A percentile compares a stretch with the other conserved stretches of the same genome.
Evolutionary conservation across 331 rosid genomes (phyloP).

Genomic region (Pyrus hybrid): DNA sequence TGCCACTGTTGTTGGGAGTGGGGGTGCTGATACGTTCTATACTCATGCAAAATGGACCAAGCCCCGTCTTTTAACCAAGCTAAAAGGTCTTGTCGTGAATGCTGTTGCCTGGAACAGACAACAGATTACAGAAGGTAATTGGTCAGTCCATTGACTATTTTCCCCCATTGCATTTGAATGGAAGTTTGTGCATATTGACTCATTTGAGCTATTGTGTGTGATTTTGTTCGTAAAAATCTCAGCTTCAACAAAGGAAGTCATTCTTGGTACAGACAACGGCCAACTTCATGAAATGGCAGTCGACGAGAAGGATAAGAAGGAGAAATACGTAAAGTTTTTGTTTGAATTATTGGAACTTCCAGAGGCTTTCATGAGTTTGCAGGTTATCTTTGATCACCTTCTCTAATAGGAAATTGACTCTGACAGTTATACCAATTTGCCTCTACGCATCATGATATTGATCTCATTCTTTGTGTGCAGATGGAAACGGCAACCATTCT

Average conservation of each 20-base stretch:
- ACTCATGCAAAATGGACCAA: slow-evolving; percentile 90
- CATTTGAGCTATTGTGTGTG: slow-evolving; percentile 9
- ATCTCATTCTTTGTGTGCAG: slow-evolving; percentile 38
- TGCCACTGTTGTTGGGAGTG: slow-evolving; percentile 66
- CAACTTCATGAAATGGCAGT: slow-evolving; percentile 80
- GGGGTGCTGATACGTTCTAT: slow-evolving; percentile 84
- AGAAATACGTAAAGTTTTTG: slow-evolving; percentile 72
- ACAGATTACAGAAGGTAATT: slow-evolving; percentile 81
- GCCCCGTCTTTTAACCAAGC: slow-evolving; percentile 73
- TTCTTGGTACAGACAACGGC: slow-evolving; percentile 80
- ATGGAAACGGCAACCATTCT: slow-evolving; percentile 77
- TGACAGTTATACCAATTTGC: not conserved
- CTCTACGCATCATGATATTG: slow-evolving; percentile 11
- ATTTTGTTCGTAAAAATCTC: slow-evolving; percentile 7
- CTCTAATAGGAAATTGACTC: slow-evolving; percentile 4
- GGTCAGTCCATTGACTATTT: slow-evolving; percentile 1
- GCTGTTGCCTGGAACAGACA: slow-evolving; percentile 92
- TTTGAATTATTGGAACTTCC: slow-evolving; percentile 67
- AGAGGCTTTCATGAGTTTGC: slow-evolving; percentile 83
- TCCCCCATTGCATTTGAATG: not conserved
- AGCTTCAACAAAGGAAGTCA: slow-evolving; percentile 90
- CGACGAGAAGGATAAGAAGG: slow-evolving; percentile 94
- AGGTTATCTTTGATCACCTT: slow-evolving; percentile 32
- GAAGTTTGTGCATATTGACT: slow-evolving; percentile 3
- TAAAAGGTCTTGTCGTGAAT: slow-evolving; percentile 83